phyloP scores from a whole-genome alignment of 2,329 filamentous ascomycete species.

The Xylariaceae sp. region DNA sequence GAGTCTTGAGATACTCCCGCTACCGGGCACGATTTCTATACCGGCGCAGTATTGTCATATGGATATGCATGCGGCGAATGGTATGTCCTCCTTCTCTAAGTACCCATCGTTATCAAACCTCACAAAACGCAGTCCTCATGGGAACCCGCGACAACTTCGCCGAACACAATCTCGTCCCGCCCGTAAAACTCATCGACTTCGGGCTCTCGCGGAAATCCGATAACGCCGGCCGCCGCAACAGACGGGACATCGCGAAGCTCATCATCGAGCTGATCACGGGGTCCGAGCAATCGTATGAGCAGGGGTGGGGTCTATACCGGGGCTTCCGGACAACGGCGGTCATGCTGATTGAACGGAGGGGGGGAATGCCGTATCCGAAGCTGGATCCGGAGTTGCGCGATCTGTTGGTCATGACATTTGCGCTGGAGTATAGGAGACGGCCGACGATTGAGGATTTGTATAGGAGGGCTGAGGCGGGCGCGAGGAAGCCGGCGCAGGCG shows the following conservation, averaged over 20 bases:
- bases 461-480: too few species aligned
- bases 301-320: neutral
- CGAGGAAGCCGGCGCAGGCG: too few species aligned
- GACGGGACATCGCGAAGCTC: neutral
- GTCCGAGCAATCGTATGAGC: neutral
- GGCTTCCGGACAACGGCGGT: neutral
- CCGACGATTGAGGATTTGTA: too few species aligned
- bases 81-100: neutral
- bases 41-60: neutral
- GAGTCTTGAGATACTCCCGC: conserved; percentile 4
- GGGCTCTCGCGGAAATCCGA: neutral
- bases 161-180: conserved; percentile 12
- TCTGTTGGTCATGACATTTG: neutral
- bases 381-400: neutral
- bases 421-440: too few species aligned
- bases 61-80: conserved; percentile 12
- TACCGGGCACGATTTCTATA: neutral
- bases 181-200: conserved; percentile 18
- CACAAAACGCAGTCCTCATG: conserved; percentile 7
- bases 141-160: conserved; percentile 1
- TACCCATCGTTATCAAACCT: neutral
- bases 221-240: neutral
- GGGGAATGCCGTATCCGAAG: neutral
- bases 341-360: neutral
- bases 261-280: neutral